Evolutionary conservation across 2,329 filamentous ascomycete species (phyloP), one percentile per base, ranked within the genome.

Genomic region (Phyllosticta paracitricarpa): DNA sequence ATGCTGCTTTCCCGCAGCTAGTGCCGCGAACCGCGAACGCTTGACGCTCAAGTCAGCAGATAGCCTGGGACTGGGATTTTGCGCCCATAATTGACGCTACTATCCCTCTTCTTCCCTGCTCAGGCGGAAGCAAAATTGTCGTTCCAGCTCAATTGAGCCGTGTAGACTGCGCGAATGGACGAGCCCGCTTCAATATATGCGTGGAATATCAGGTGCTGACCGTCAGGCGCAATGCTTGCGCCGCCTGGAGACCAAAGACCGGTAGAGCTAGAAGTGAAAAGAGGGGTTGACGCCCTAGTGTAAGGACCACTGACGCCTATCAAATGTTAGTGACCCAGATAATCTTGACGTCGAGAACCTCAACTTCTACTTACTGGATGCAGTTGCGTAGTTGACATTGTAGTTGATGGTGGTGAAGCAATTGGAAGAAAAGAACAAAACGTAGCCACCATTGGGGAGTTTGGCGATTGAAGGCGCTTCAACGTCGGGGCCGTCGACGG

Each of bases 381-480:
- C 60, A 8, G 80, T 81, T 2, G 84, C 84, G 67, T 84, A 87
- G 59, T 80, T 79, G 19, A 85, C 76, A 66, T 85, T 81, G 69
- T 87, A 87, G 51, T 69, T 68, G 3, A 78, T 70, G 26, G 79
- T 77, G 1, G 77, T 78, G 70, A 77, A 87, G 71, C 83, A 85
- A 61, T 85, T 81, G 51, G 80, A 82, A 66, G 82, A 85, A 72
- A 82, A 88, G 69, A 87, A 86, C 54, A 88, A 72, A 57, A 84
- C 77, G 67, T 87, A 87, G 12, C 76, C 74, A 2, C 80, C 81
- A n/a, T 78, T 75, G 0, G 65, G 67, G 4, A 74, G 72, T 19
- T 70, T 71, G 7, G 83, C 72, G 25, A 87, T 66, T 61, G 77
- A 78, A 0, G 85, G 85, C 19, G 84, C 85, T 70, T 88, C 85